Evolutionary conservation across 2,329 filamentous ascomycete genomes (phyloP).

Genomic region (Cadophora sp.): DNA sequence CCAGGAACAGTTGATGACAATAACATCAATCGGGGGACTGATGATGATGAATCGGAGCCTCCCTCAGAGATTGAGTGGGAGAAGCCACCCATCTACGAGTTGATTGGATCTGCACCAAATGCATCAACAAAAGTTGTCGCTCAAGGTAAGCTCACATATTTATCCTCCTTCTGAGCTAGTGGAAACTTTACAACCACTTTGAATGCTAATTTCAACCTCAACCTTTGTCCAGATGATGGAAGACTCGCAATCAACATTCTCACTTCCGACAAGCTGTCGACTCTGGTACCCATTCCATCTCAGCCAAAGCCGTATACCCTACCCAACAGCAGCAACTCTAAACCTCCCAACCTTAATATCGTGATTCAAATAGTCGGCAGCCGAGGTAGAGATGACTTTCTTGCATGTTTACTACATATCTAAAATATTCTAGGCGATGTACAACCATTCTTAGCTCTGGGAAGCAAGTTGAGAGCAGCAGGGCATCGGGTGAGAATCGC

Average conservation of each 20-base stretch:
- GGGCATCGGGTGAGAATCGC: conserved; percentile 63
- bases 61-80: background rate
- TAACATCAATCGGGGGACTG: background rate
- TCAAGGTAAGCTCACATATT: background rate
- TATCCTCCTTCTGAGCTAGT: background rate
- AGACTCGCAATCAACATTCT: background rate
- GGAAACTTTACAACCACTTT: background rate
- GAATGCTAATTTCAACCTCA: background rate
- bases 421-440: conserved; percentile 62
- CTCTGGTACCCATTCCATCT: background rate
- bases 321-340: conserved; percentile 58
- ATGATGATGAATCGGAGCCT: background rate
- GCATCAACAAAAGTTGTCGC: background rate
- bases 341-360: background rate
- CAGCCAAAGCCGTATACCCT: conserved; percentile 41
- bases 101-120: background rate
- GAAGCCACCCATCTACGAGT: background rate
- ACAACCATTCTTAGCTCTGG: conserved; percentile 75
- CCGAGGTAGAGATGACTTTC: conserved; percentile 45
- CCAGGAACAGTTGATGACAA: background rate
- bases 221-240: background rate
- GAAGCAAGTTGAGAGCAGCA: conserved; percentile 57
- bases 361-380: conserved; percentile 78
- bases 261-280: background rate
- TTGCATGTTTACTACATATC: background rate